Evolutionary conservation across 1,284 basidiomycete species (phyloP), one percentile per base, ranked within the genome.

Genomic region (Anthracocystis walkeri): DNA sequence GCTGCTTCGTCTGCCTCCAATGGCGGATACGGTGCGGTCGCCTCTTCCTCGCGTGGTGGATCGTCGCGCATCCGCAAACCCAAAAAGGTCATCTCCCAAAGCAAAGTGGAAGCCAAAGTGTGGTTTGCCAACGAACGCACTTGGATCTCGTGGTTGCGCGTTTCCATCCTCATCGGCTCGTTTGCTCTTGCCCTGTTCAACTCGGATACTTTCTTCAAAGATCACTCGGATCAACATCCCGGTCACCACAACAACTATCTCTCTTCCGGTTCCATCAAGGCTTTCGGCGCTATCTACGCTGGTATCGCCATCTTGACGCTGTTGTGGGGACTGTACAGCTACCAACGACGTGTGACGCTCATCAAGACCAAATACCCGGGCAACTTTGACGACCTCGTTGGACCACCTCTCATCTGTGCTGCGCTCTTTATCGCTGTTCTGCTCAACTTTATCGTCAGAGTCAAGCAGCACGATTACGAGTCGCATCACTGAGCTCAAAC

Each of bases 311-410:
- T 83, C 7, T 65, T 79, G 40, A 79, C 77, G 23, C 73, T 84
- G 20, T 52, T 93, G 4, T 98, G 98, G 87, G 94, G 93, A 0
- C 95, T 93, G 86, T 87, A 87, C 8, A 87, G 96, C 63, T 97
- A 96, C 86, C 94, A 97, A 84, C 89, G 91, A 72, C 90, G 96
- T 51, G 90, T 98, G 58, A 92, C 92, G 49, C 91, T 95, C 89
- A 98, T 99, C 79, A 92, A 92, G 31, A 90, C 91, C 70, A 89
- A 94, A 56, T 92, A 95, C 86, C 91, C 94, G n/a, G 93, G 93
- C 3, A 90, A 92, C 81, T 97, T 97, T 82, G 82, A 83, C 65
- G 82, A 84, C 42, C 61, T 84, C 40, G 67, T 82, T 38, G 83
- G 83, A 18, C 83, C 83, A n/a, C 82, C 82, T 14, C 51, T 83